These are phyloP conservation scores for Ceratobasidium sp. DNA, from an alignment of 1,284 basidiomycete genomes.

Conservation along the genomic window DNA sequence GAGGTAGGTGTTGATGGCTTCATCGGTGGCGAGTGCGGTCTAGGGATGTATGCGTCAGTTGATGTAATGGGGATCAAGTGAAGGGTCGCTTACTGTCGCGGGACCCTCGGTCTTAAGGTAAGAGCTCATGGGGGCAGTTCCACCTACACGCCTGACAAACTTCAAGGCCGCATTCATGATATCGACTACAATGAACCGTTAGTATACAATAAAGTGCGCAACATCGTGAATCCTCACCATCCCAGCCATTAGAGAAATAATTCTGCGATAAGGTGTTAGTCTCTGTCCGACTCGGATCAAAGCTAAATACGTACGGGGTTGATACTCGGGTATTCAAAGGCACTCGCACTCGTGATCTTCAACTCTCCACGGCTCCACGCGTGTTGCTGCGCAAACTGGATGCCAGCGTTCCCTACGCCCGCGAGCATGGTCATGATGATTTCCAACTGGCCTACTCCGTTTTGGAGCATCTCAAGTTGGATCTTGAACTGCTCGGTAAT, in stretches of 20 bases:
- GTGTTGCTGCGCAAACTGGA: conserved; percentile 51
- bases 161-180: conserved; percentile 26
- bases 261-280: background rate
- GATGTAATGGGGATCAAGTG: background rate
- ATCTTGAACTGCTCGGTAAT: conserved; percentile 22
- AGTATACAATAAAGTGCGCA: background rate
- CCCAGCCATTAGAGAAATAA: conserved; percentile 32
- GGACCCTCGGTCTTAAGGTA: conserved; percentile 25
- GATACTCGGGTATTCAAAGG: background rate
- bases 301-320: conserved; percentile 46
- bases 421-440: conserved; percentile 44
- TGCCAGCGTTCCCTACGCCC: conserved; percentile 42
- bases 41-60: background rate
- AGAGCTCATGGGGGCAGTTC: conserved; percentile 23
- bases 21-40: conserved; percentile 29
- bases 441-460: conserved; percentile 44
- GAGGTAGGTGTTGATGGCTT: conserved; percentile 23
- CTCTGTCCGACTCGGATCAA: conserved; percentile 18
- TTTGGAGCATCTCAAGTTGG: conserved; percentile 32
- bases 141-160: conserved; percentile 9
- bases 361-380: conserved; percentile 45
- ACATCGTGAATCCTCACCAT: conserved; percentile 43
- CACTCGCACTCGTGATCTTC: conserved; percentile 15
- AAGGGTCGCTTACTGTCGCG: background rate
- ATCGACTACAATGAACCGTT: background rate